These are phyloP conservation scores for Coemansia sp. DNA, from an alignment of 192 early-diverging fungal species.

Conservation along the genomic window DNA sequence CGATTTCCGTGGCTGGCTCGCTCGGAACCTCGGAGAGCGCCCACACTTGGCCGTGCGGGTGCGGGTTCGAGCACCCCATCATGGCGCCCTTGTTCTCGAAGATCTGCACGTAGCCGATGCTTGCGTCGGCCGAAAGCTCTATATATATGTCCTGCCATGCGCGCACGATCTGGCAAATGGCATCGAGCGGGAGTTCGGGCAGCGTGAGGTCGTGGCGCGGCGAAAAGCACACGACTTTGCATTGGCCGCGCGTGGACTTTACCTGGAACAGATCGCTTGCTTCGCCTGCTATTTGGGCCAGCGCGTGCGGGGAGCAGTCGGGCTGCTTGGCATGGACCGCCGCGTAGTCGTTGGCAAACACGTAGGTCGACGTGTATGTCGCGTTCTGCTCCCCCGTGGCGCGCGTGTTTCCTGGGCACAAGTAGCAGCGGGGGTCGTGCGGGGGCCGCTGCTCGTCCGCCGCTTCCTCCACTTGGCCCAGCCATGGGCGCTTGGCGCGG, in stretches of 20 bases:
- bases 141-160: constrained; percentile 71
- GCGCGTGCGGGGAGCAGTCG: constrained; percentile 11
- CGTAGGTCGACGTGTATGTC: constrained; percentile 72
- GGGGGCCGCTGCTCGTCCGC: constrained; percentile 47
- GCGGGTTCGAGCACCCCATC: constrained; percentile 98
- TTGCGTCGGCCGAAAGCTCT: constrained; percentile 52
- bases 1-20: constrained; percentile 75
- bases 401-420: constrained; percentile 86
- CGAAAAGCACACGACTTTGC: constrained; percentile 92
- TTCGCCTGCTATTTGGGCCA: constrained; percentile 25
- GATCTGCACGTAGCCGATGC: constrained; percentile 82
- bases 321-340: constrained; percentile 70
- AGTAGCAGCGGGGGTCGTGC: constrained; percentile 80
- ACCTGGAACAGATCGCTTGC: constrained; percentile 55
- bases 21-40: constrained; percentile 80
- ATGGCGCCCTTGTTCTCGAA: constrained; percentile 97
- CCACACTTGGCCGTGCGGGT: constrained; percentile 96
- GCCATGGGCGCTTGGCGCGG: constrained; percentile 92
- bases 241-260: constrained; percentile 69
- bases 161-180: constrained; percentile 67
- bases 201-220: constrained; percentile 86
- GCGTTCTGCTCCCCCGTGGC: constrained; percentile 74
- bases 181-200: constrained; percentile 73
- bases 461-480: constrained; percentile 66
- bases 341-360: constrained; percentile 93